A percentile compares a stretch with the other conserved stretches of the same genome.
Evolutionary conservation across 1,284 basidiomycete genomes (phyloP).

Genomic region (Gomphus bonarii): DNA sequence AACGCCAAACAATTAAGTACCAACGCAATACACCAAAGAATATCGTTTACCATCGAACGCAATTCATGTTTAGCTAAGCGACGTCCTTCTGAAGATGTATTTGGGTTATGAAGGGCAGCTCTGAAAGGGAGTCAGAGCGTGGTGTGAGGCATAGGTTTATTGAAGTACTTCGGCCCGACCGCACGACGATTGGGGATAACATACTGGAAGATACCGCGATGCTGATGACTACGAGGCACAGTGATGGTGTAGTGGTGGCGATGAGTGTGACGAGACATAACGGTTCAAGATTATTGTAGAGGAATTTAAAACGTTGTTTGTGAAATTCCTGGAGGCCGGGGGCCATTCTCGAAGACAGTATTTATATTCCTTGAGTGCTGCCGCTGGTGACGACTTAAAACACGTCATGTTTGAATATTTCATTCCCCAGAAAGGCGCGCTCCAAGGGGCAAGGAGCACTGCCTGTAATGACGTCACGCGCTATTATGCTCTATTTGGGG

Average conservation of each 20-base stretch:
- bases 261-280: not conserved
- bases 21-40: not conserved
- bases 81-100: constrained; percentile 33
- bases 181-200: constrained; percentile 35
- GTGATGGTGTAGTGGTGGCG: constrained; percentile 13
- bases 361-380: not conserved
- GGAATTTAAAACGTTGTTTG: too few relatives aligned
- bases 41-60: constrained; percentile 30
- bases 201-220: constrained; percentile 24
- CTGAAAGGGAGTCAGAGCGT: not conserved
- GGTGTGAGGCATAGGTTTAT: not conserved
- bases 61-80: constrained; percentile 37
- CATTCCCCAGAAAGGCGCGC: not conserved
- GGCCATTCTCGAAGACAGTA: not conserved
- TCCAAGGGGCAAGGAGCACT: not conserved
- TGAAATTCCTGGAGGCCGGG: too few relatives aligned
- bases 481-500: not conserved
- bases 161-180: constrained; percentile 33
- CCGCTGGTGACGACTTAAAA: not conserved
- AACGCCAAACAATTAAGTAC: not conserved
- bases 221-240: constrained; percentile 16
- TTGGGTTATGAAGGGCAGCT: constrained; percentile 39
- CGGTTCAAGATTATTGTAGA: not conserved
- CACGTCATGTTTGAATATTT: not conserved
- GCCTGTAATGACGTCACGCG: not conserved